Conservation (phyloP, 2,329 filamentous ascomycete species). For the Myriosclerotinia duriaeana region DNA sequence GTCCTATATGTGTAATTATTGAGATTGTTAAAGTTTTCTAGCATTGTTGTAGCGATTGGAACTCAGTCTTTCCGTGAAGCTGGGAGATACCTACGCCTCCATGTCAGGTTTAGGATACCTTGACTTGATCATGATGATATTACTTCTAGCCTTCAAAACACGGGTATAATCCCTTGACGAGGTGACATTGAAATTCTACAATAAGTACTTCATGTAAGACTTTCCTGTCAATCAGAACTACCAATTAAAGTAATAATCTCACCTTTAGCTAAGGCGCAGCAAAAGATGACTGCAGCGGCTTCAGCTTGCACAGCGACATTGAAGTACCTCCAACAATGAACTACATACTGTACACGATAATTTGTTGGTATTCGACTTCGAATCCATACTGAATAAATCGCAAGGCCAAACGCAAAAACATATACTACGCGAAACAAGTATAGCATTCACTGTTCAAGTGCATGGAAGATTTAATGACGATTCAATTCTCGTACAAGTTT, state of each 20-base stretch:
- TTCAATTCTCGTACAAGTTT: background rate
- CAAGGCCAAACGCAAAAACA: background rate
- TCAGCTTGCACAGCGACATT: conserved; percentile 16
- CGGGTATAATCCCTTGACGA: conserved; percentile 13
- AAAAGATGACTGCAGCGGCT: conserved; percentile 24
- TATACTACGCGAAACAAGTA: background rate
- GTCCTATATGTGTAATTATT: conserved; percentile 17
- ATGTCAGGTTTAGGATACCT: conserved; percentile 15
- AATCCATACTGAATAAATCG: background rate
- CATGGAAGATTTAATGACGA: conserved; percentile 3
- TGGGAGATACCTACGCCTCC: conserved; percentile 13
- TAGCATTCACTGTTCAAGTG: background rate
- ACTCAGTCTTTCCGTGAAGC: conserved; percentile 14
- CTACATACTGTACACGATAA: background rate
- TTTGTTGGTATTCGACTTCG: conserved; percentile 21
- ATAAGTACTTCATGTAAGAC: conserved; percentile 13
- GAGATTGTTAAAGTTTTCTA: conserved; percentile 5
- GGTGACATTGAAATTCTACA: conserved; percentile 9
- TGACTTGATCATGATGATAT: conserved; percentile 19
- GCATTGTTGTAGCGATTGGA: conserved; percentile 21
- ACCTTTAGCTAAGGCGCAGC: conserved; percentile 21
- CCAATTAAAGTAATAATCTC: conserved; percentile 19
- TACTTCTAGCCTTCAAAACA: conserved; percentile 16
- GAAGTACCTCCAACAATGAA: background rate
- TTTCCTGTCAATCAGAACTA: conserved; percentile 18